A percentile compares a stretch with the other conserved stretches of the same genome.
phyloP scores from a whole-genome alignment of 805 yeast species.

The Lachancea sp. region DNA sequence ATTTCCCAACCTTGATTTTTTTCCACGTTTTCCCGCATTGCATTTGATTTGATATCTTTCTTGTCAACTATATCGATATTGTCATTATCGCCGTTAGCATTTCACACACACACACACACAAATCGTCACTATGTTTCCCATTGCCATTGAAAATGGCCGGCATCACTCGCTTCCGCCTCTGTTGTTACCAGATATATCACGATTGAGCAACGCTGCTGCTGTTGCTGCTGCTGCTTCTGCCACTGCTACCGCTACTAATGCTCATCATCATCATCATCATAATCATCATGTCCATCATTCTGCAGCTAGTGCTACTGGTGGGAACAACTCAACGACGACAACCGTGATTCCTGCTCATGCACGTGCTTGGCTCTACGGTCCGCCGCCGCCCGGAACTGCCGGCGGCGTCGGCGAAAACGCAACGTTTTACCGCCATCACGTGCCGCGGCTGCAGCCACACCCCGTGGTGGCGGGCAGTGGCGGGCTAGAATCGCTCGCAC shows the following conservation, averaged over 20 bases:
- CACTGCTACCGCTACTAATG: too few species aligned
- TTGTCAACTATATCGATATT: too few species aligned
- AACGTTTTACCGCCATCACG: background rate
- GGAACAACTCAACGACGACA: too few species aligned
- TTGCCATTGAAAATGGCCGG: conserved; percentile 25
- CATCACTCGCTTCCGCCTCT: conserved; percentile 26
- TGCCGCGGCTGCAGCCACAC: conserved; percentile 2
- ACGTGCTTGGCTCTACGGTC: background rate
- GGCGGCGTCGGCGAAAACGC: too few species aligned
- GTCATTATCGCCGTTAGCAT: too few species aligned
- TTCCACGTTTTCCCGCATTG: too few species aligned
- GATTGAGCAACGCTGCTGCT: background rate
- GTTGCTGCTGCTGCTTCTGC: background rate
- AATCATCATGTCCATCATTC: too few species aligned
- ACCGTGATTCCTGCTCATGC: background rate
- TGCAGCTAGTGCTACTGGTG: too few species aligned
- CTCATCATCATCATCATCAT: too few species aligned
- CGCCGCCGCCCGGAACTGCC: background rate
- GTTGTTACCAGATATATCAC: conserved; percentile 21
- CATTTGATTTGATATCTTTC: too few species aligned
- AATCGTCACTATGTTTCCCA: conserved; percentile 12
- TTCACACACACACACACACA: too few species aligned
- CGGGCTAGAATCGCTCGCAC: conserved; percentile 18
- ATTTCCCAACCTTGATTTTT: too few species aligned
- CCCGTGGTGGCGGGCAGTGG: conserved; percentile 1